Evolutionary conservation across 1,139 yeast genomes (phyloP).

Genomic region (Blastobotrys capitulatus): DNA sequence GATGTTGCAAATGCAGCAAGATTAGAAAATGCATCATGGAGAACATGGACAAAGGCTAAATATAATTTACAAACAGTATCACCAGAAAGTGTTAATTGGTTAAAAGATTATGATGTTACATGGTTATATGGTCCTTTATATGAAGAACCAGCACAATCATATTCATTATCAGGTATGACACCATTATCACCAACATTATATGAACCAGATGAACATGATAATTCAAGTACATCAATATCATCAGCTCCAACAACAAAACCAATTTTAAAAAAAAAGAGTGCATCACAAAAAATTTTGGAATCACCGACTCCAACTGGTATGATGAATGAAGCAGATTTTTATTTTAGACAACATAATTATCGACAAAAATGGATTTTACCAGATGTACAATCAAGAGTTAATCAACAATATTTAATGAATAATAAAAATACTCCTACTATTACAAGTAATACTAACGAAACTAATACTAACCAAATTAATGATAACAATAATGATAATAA

Average conservation of each 20-base stretch:
- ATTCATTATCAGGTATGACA: constrained; percentile 19
- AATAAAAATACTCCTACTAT: background rate
- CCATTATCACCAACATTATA: constrained; percentile 13
- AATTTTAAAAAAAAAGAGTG: constrained; percentile 74
- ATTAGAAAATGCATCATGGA: constrained; percentile 78
- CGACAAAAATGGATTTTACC: constrained; percentile 30
- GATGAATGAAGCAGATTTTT: constrained; percentile 16
- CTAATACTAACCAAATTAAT: background rate
- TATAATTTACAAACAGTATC: constrained; percentile 65
- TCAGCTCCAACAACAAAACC: constrained; percentile 49
- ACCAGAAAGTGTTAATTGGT: constrained; percentile 77
- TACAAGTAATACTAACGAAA: background rate
- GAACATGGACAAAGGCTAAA: constrained; percentile 83
- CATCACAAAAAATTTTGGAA: constrained; percentile 65
- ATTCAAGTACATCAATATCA: background rate
- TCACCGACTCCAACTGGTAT: constrained; percentile 14
- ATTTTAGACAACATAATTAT: constrained; percentile 36
- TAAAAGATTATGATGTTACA: constrained; percentile 76
- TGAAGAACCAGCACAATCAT: constrained; percentile 39
- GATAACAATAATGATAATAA: background rate
- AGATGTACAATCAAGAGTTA: constrained; percentile 3
- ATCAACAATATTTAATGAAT: constrained; percentile 4
- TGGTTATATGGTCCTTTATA: constrained; percentile 85
- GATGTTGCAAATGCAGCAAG: constrained; percentile 53
- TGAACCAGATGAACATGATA: constrained; percentile 12